Conservation (phyloP, 305 asterid genomes). For the Rubia peregrina region DNA sequence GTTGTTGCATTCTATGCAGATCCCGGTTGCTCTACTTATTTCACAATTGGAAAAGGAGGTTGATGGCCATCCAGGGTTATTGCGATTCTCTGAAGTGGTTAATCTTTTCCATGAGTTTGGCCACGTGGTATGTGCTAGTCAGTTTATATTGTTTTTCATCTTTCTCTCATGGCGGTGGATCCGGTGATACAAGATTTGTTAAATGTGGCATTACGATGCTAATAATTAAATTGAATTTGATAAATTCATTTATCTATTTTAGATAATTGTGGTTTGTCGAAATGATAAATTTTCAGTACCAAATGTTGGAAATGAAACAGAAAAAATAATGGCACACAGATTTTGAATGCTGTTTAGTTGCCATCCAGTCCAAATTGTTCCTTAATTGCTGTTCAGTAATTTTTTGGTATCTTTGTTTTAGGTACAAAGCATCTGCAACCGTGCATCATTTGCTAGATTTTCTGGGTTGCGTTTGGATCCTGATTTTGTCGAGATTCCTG, state of each 20-base stretch:
- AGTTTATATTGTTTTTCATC: neutral
- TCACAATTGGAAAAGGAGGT: slow-evolving; percentile 74
- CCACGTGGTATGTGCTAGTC: slow-evolving; percentile 69
- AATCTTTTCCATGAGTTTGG: slow-evolving; percentile 89
- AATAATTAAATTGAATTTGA: neutral
- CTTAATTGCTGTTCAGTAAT: neutral
- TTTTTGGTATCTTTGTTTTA: slow-evolving; percentile 17
- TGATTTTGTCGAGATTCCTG: slow-evolving; percentile 93
- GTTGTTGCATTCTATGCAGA: slow-evolving; percentile 35
- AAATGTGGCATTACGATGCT: neutral
- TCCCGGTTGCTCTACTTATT: slow-evolving; percentile 73
- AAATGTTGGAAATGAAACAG: neutral
- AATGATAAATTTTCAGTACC: neutral
- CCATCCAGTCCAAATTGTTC: neutral
- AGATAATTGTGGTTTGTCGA: neutral
- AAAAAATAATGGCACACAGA: neutral
- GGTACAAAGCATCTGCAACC: slow-evolving; percentile 84
- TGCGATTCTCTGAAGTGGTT: slow-evolving; percentile 85
- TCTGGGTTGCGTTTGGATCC: slow-evolving; percentile 93
- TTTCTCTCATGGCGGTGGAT: neutral
- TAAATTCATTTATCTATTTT: neutral
- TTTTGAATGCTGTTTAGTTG: neutral
- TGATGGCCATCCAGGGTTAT: slow-evolving; percentile 55
- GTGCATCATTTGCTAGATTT: slow-evolving; percentile 76
- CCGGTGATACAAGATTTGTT: slow-evolving; percentile 5